A percentile compares a stretch with the other conserved stretches of the same genome.
Evolutionary conservation across 208 protist species (phyloP).

Genomic region (Vickermania ingenoplastis): DNA sequence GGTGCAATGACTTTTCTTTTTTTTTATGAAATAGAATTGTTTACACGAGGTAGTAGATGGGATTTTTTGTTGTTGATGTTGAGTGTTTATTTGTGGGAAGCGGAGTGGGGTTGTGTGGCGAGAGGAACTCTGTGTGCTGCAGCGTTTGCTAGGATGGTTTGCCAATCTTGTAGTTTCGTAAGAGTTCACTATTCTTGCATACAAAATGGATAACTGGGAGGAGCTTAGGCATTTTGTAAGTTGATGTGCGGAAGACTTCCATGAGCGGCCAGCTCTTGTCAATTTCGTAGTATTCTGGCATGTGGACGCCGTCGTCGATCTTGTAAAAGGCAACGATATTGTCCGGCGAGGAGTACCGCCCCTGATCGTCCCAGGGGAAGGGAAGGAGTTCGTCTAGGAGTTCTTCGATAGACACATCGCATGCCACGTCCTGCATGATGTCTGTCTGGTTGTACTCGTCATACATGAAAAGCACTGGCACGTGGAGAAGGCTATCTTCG

Average conservation of each 20-base stretch:
- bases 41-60: too few species aligned
- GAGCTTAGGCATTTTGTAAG: slow-evolving; percentile 63
- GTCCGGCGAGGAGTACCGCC: slow-evolving; percentile 39
- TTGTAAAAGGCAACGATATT: slow-evolving; percentile 76
- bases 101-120: too few species aligned
- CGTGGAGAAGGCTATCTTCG: slow-evolving; percentile 57
- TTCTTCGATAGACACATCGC: slow-evolving; percentile 51
- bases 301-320: slow-evolving; percentile 79
- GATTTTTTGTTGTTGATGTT: too few species aligned
- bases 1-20: too few species aligned
- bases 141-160: too few species aligned
- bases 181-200: slow-evolving; percentile 46
- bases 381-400: slow-evolving; percentile 73
- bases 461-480: slow-evolving; percentile 92
- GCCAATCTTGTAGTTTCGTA: slow-evolving; percentile 32
- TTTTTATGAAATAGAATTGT: too few species aligned
- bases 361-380: slow-evolving; percentile 74
- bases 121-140: too few species aligned
- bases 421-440: slow-evolving; percentile 86
- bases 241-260: slow-evolving; percentile 71
- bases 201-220: slow-evolving; percentile 73
- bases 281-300: slow-evolving; percentile 64
- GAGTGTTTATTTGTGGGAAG: too few species aligned
- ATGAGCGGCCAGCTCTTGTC: slow-evolving; percentile 52
- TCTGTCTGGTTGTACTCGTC: slow-evolving; percentile 89